Percentiles rank a stretch among this genome's conserved stretches.
Evolutionary conservation across 2,329 filamentous ascomycete genomes (phyloP).

Genomic region (Verticillium alfalfae): DNA sequence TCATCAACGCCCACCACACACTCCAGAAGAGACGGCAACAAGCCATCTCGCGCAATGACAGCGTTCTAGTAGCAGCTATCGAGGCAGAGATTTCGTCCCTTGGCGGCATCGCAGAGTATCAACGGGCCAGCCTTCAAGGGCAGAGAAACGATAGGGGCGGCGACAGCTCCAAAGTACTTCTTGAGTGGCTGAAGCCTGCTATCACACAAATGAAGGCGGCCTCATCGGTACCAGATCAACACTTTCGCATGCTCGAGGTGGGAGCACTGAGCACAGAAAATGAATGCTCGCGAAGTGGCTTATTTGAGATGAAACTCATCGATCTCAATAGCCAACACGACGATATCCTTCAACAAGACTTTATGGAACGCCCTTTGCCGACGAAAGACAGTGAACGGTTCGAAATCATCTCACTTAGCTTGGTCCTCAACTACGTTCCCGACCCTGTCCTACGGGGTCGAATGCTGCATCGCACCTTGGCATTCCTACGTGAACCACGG

Average conservation of each 20-base stretch:
- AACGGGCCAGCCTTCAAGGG: slow-evolving; percentile 63
- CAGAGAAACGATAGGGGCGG: slow-evolving; percentile 61
- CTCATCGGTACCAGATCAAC: neutral
- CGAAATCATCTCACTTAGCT: slow-evolving; percentile 83
- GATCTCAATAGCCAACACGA: slow-evolving; percentile 83
- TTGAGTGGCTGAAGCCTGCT: slow-evolving; percentile 53
- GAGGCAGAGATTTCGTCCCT: slow-evolving; percentile 49
- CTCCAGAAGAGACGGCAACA: slow-evolving; percentile 57
- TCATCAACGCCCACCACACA: slow-evolving; percentile 63
- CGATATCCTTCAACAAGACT: slow-evolving; percentile 83
- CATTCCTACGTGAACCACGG: slow-evolving; percentile 53
- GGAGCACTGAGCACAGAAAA: slow-evolving; percentile 82
- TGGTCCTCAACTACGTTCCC: slow-evolving; percentile 93
- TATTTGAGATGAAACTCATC: slow-evolving; percentile 75
- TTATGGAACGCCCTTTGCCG: slow-evolving; percentile 82
- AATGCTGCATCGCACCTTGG: slow-evolving; percentile 74
- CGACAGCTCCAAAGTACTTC: slow-evolving; percentile 58
- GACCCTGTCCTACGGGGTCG: slow-evolving; percentile 68
- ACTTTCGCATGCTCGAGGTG: slow-evolving; percentile 73
- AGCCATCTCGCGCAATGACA: slow-evolving; percentile 45
- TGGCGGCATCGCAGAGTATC: slow-evolving; percentile 59
- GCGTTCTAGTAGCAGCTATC: slow-evolving; percentile 41
- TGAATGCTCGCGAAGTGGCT: slow-evolving; percentile 67
- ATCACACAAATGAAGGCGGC: slow-evolving; percentile 16
- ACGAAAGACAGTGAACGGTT: slow-evolving; percentile 58